phyloP scores from a whole-genome alignment of 2,329 filamentous ascomycete genomes.

The Blastomyces parvus region DNA sequence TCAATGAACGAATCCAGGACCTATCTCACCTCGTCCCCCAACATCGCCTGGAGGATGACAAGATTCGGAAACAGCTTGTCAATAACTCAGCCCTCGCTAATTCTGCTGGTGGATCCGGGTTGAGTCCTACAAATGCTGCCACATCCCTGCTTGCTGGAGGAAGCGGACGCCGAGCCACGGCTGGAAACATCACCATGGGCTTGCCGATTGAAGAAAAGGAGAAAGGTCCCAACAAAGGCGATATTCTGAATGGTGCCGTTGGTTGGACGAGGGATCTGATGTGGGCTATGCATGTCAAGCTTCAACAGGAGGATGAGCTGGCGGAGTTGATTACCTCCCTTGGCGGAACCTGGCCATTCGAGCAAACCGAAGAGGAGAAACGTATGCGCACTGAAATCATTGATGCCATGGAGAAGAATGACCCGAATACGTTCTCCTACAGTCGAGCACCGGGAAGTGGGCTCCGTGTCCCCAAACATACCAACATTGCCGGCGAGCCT shows the following conservation, averaged over 20 bases:
- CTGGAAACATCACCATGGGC: conserved; percentile 81
- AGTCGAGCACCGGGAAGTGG: conserved; percentile 74
- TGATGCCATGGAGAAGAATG: conserved; percentile 76
- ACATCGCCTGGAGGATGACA: conserved; percentile 92
- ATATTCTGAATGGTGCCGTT: conserved; percentile 93
- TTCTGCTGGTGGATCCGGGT: conserved; percentile 60
- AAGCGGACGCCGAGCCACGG: conserved; percentile 66
- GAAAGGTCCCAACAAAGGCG: conserved; percentile 96
- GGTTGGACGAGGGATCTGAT: conserved; percentile 96
- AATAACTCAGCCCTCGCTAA: conserved; percentile 87
- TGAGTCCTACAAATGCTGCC: conserved; percentile 50
- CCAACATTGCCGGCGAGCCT: conserved; percentile 77
- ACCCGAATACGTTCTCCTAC: conserved; percentile 67
- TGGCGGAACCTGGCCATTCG: conserved; percentile 68
- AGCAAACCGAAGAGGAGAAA: conserved; percentile 81
- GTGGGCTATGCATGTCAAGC: conserved; percentile 88
- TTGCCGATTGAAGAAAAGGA: conserved; percentile 94
- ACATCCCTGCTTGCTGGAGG: conserved; percentile 83
- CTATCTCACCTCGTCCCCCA: conserved; percentile 84
- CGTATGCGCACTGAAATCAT: conserved; percentile 91
- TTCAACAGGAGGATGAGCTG: conserved; percentile 81
- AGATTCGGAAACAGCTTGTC: conserved; percentile 86
- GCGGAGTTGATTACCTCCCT: conserved; percentile 63
- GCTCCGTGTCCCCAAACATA: conserved; percentile 83
- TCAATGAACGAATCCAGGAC: conserved; percentile 97